phyloP scores from a whole-genome alignment of 352 stramenopile genomes.

The Pythium coloratum region DNA sequence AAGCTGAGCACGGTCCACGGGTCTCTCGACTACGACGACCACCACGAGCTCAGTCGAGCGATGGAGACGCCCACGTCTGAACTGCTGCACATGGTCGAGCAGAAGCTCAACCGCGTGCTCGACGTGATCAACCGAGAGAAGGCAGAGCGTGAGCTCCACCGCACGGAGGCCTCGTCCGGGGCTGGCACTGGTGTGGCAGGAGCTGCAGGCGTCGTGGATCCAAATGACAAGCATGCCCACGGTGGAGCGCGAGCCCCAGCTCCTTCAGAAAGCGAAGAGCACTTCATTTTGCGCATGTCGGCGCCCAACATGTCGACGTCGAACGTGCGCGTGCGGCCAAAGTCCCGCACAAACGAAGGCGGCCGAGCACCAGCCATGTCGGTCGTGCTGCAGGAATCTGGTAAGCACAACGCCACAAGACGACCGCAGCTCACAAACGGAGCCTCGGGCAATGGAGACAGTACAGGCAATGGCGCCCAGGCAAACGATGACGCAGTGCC shows the following conservation, averaged over 20 bases:
- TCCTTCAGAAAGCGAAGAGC: slow-evolving; percentile 72
- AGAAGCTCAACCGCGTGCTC: slow-evolving; percentile 80
- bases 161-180: slow-evolving; percentile 51
- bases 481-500: slow-evolving; percentile 30
- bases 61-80: slow-evolving; percentile 69
- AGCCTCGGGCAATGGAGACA: slow-evolving; percentile 31
- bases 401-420: slow-evolving; percentile 22
- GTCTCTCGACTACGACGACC: slow-evolving; percentile 72
- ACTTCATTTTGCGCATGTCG: slow-evolving; percentile 86
- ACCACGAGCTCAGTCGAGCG: slow-evolving; percentile 66
- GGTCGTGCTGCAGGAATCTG: slow-evolving; percentile 23
- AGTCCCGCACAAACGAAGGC: slow-evolving; percentile 39
- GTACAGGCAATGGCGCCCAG: slow-evolving; percentile 22
- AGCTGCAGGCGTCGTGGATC: slow-evolving; percentile 22
- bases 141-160: slow-evolving; percentile 77
- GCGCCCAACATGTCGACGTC: slow-evolving; percentile 56
- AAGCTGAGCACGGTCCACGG: slow-evolving; percentile 76
- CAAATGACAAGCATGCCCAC: slow-evolving; percentile 40
- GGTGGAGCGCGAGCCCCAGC: slow-evolving; percentile 48
- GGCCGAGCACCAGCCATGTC: slow-evolving; percentile 29
- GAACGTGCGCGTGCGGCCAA: slow-evolving; percentile 79
- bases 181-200: slow-evolving; percentile 13
- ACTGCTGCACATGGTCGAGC: slow-evolving; percentile 76
- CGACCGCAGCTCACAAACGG: slow-evolving; percentile 28
- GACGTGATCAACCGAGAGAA: slow-evolving; percentile 86